These are phyloP conservation scores for Moelleriella libera DNA, from an alignment of 2,329 filamentous ascomycete species.

Conservation along the genomic window DNA sequence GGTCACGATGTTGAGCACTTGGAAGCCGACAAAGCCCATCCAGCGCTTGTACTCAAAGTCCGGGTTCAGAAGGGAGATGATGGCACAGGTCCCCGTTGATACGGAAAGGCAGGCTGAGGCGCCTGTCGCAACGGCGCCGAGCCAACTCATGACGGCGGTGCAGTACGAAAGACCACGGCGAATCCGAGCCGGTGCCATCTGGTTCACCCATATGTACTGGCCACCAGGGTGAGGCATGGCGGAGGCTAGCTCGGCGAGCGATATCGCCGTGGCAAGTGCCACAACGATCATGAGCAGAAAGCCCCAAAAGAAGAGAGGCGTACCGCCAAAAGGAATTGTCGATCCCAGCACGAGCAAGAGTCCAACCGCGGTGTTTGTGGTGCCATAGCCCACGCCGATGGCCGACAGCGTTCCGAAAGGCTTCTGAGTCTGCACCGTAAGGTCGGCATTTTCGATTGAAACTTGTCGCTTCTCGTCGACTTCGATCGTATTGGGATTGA, in stretches of 20 bases:
- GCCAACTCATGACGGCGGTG: conserved; percentile 13
- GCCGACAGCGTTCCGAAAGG: conserved; percentile 13
- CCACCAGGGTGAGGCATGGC: conserved; percentile 15
- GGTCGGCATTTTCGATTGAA: conserved; percentile 6
- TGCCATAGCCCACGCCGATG: conserved; percentile 12
- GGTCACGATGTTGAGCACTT: conserved; percentile 11
- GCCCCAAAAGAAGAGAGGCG: conserved; percentile 13
- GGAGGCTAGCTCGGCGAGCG: conserved; percentile 13
- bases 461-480: not conserved
- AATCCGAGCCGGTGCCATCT: conserved; percentile 7
- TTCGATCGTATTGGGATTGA: not conserved
- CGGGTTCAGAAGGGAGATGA: conserved; percentile 10
- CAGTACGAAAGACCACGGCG: conserved; percentile 10
- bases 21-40: conserved; percentile 14
- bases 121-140: conserved; percentile 12
- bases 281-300: conserved; percentile 11
- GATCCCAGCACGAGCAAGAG: conserved; percentile 10
- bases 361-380: conserved; percentile 12
- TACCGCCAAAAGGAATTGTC: conserved; percentile 10
- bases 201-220: conserved; percentile 13
- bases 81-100: conserved; percentile 8
- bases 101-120: conserved; percentile 12
- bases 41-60: conserved; percentile 11
- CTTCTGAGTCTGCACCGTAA: conserved; percentile 16
- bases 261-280: conserved; percentile 11